Base-by-base conservation (phyloP, 2,329 filamentous ascomycete genomes). In the Rutstroemia sydowiana region DNA sequence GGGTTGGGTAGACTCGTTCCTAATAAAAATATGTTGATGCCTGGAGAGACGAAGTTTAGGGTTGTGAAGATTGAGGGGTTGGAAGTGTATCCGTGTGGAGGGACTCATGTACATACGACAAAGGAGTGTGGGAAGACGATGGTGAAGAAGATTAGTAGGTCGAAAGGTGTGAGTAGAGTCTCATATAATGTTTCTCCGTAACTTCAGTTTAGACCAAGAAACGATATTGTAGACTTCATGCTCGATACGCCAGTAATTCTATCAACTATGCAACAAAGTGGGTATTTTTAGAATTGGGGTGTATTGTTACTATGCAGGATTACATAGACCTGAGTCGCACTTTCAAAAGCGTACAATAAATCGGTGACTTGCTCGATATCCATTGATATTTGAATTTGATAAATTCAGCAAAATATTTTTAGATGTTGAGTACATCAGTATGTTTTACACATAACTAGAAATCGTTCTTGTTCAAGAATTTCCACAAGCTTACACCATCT, bases 61-160 rank as follows among this genome's bases (percentile, higher is more conserved):
- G 82, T 88, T 0, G 84, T 88, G 21, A 76, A 79, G 53, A 86
- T 89, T 54, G 77, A 80, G 0, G 84, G 84, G 0, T 76, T 78
- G 0, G 86, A 84, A 59, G 76, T 76, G 23, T 88, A 89, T 70
- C 84, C 85, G 1, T 89, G 86, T 65, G 86, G 85, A 7, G 85
- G 85, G 0, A 89, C 85, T 23, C 86, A 89, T 70, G 84, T 88
- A 3, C 71, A 76, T 28, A 75, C 69, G 16, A 84, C 82, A 18
- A 72, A 75, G 52, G 59, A 75, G 54, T 81, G 77, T 60, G 81
- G 83, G 0, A 75, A 76, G 63, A 79, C 81, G 5, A 77, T 70
- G 3, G 81, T 88, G 3, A 83, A 75, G 71, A 87, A 84, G 70
- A 84, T 89, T 50, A 75, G 75, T 56, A 74, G 83, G 66, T 74